Base-by-base conservation (phyloP, 176 grass and related monocot species). In the Avena insularis region DNA sequence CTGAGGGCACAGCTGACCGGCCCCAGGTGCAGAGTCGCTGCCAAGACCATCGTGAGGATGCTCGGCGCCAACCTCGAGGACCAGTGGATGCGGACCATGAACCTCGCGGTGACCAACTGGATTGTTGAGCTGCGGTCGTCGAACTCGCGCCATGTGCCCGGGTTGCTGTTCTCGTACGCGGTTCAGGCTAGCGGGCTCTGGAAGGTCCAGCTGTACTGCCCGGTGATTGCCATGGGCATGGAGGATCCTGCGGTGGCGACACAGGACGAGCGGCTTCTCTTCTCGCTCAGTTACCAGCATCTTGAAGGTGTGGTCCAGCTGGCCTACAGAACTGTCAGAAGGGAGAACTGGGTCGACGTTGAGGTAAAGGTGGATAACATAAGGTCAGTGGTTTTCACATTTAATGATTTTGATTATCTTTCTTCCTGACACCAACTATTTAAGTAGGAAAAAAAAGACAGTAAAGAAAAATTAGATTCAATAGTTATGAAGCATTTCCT, bases 151-250 rank as follows among this genome's bases (percentile, higher is more conserved):
- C 74, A 84, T 16, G 69, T 79, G 2, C 88, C 77, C 12, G 80
- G 86, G 65, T 14, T 31, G 16, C 25, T 91, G 78, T 99, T 99
- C 85, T 94, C 92, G 9, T 90, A 99, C 61, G 89, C 90, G 20
- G 8, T 90, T 31, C 94, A 92, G 27, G 92, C 94, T 27, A 93
- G 80, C 11, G 87, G 90, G 36, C 79, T 99, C 33, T 99, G 94
- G 97, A 99, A 96, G 80, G 94, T 96, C 25, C 94, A 96, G 82
- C 77, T 99, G 17, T 99, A 93, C 82, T 99, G 92, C 86, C 91
- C 94, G 9, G 71, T 99, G 82, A 85, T 96, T 56, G 92, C 94
- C 66, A 99, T 93, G 97, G 85, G 35, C 55, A 90, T 92, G 59
- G 84, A 92, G 79, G 92, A 99, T 62, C 88, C 92, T 76, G 85